Percentiles rank a stretch among this genome's conserved stretches.
These are phyloP conservation scores for Nakazawaea peltata DNA, from an alignment of 805 yeast species.

Conservation along the genomic window DNA sequence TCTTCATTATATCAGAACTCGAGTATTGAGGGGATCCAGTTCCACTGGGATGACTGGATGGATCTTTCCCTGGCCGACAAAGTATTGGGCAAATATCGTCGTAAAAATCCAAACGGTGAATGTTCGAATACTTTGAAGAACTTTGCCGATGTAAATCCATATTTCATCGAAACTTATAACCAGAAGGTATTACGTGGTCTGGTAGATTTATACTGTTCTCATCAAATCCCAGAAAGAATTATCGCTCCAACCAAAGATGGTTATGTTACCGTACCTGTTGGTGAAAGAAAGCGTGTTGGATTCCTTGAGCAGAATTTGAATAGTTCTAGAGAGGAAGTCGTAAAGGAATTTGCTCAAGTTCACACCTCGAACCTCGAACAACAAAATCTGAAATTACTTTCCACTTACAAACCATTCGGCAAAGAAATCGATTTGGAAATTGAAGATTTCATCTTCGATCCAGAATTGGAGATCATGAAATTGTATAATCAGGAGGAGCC, in stretches of 20 bases:
- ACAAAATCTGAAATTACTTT: not conserved
- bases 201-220: conserved; percentile 1
- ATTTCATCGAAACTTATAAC: conserved; percentile 2
- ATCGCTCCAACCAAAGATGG: not conserved
- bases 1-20: not conserved
- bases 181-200: conserved; percentile 2
- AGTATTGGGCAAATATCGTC: not conserved
- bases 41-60: conserved; percentile 9
- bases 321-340: not conserved
- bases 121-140: not conserved
- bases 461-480: conserved; percentile 1
- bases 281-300: conserved; percentile 1
- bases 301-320: not conserved
- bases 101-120: not conserved
- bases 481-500: not conserved
- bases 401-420: not conserved
- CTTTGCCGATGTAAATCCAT: conserved; percentile 3
- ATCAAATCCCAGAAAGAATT: conserved; percentile 1
- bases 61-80: conserved; percentile 1
- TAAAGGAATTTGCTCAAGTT: not conserved
- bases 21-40: not conserved
- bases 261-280: conserved; percentile 4
- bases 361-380: not conserved
- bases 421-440: not conserved
- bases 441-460: conserved; percentile 3